Evolutionary conservation across 1,139 yeast species (phyloP).

Genomic region (Debaryomycetaceae sp.): DNA sequence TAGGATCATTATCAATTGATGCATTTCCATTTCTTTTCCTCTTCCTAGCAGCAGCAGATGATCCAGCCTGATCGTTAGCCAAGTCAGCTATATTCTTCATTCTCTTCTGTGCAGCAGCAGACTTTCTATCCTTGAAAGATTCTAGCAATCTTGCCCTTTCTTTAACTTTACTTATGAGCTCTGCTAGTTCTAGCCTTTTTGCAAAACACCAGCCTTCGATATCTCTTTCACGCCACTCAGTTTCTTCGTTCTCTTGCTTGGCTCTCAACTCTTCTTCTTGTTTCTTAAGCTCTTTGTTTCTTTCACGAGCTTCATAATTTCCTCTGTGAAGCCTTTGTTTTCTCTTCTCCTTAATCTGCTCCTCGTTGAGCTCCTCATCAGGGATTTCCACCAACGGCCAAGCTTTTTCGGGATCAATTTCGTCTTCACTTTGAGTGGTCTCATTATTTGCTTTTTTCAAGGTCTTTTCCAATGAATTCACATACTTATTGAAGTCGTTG

Average conservation of each 20-base stretch:
- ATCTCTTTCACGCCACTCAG: slow-evolving; percentile 74
- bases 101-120: slow-evolving; percentile 86
- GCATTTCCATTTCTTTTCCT: slow-evolving; percentile 52
- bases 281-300: slow-evolving; percentile 73
- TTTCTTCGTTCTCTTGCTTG: slow-evolving; percentile 58
- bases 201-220: slow-evolving; percentile 75
- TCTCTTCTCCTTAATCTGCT: slow-evolving; percentile 81
- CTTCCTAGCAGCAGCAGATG: slow-evolving; percentile 34
- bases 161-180: slow-evolving; percentile 53
- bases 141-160: slow-evolving; percentile 69
- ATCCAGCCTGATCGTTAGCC: slow-evolving; percentile 66
- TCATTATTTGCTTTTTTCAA: slow-evolving; percentile 68
- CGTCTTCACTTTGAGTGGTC: slow-evolving; percentile 47
- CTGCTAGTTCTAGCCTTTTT: slow-evolving; percentile 60
- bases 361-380: slow-evolving; percentile 77
- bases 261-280: slow-evolving; percentile 51
- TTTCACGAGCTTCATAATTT: slow-evolving; percentile 81
- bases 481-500: slow-evolving; percentile 65
- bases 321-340: slow-evolving; percentile 81
- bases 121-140: slow-evolving; percentile 83
- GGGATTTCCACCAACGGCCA: slow-evolving; percentile 84
- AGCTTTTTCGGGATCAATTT: slow-evolving; percentile 46
- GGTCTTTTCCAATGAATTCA: slow-evolving; percentile 63
- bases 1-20: slow-evolving; percentile 85
- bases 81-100: slow-evolving; percentile 89